Conservation (phyloP, 2,329 filamentous ascomycete genomes). For the Talaromyces sp. region DNA sequence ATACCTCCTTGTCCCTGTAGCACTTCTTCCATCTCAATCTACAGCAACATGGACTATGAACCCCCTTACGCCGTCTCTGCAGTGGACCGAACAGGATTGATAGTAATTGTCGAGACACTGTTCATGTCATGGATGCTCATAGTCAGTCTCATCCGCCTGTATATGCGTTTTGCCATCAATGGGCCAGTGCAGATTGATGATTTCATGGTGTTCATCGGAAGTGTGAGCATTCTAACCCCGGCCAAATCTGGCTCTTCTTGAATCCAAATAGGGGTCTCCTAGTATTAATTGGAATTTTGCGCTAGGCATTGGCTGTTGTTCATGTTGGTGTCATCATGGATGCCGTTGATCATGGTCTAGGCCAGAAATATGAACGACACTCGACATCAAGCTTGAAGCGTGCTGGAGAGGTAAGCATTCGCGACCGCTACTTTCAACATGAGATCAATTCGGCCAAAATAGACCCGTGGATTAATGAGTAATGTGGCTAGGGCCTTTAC, state of each 20-base stretch:
- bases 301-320: slow-evolving; percentile 23
- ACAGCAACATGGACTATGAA: slow-evolving; percentile 8
- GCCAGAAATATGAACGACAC: slow-evolving; percentile 19
- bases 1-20: background rate
- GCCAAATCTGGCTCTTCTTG: background rate
- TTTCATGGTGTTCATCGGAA: slow-evolving; percentile 17
- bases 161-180: slow-evolving; percentile 28
- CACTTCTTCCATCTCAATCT: slow-evolving; percentile 16
- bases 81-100: slow-evolving; percentile 19
- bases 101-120: slow-evolving; percentile 20
- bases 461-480: too few relatives aligned
- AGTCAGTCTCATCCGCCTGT: slow-evolving; percentile 21
- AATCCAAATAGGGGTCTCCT: background rate
- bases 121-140: slow-evolving; percentile 29
- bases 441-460: background rate
- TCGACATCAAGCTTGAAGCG: background rate
- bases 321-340: slow-evolving; percentile 27
- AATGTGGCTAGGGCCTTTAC: slow-evolving; percentile 5
- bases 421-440: background rate
- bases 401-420: background rate
- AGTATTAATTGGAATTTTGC: background rate
- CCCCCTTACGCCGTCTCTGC: slow-evolving; percentile 17
- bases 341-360: slow-evolving; percentile 27
- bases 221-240: slow-evolving; percentile 11
- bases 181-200: slow-evolving; percentile 28